Evolutionary conservation across 1,284 basidiomycete genomes (phyloP).

Genomic region (Ganoderma sp.): DNA sequence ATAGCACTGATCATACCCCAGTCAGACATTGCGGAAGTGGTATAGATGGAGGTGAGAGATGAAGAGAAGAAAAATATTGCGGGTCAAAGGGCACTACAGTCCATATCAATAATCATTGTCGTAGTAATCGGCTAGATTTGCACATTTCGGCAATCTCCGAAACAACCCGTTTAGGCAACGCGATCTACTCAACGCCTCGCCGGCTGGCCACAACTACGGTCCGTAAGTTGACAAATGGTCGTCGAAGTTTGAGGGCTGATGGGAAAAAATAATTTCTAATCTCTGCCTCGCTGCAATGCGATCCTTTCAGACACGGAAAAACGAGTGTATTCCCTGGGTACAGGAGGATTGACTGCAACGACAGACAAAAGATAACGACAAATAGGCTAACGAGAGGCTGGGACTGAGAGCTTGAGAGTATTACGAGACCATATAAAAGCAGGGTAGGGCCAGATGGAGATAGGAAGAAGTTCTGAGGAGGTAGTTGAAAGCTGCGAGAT

Average conservation of each 20-base stretch:
- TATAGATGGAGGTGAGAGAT: not conserved
- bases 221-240: not conserved
- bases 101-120: not conserved
- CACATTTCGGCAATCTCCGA: slow-evolving; percentile 1
- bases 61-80: not conserved
- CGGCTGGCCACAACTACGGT: not conserved
- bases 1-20: slow-evolving; percentile 25
- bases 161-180: not conserved
- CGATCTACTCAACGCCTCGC: not conserved
- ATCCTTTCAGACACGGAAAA: not conserved
- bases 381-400: not conserved
- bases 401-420: not conserved
- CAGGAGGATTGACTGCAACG: not conserved
- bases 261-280: not conserved
- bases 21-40: slow-evolving; percentile 27
- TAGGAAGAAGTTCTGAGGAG: not conserved
- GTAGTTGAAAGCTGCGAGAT: not conserved
- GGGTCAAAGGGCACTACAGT: not conserved
- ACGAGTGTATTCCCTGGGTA: not conserved
- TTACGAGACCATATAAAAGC: not conserved
- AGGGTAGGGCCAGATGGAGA: not conserved
- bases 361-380: not conserved
- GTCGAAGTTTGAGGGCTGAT: not conserved
- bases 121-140: slow-evolving; percentile 4
- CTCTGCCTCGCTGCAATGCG: not conserved